Base-by-base conservation (phyloP, 2,329 filamentous ascomycete genomes). In the Aureobasidium leucospermi region DNA sequence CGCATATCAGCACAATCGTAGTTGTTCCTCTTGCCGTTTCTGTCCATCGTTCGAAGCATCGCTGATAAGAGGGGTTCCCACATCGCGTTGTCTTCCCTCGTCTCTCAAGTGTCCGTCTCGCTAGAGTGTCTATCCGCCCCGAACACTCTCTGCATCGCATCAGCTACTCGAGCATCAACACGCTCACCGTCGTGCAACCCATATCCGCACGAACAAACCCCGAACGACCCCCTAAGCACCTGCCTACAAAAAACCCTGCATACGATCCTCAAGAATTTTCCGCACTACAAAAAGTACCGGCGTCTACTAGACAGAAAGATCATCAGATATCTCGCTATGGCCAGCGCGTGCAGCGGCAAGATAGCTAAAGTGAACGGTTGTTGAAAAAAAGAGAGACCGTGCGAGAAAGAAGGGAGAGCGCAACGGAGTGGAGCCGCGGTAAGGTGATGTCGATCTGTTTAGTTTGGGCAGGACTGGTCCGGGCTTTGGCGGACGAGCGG, bases 401-500 rank as follows among this genome's bases (percentile, higher is more conserved):
- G 48, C 48, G 23, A 29, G n/a, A 52, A 16, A 31, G 29, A 11
- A 48, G 29, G 31, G 8, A 34, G 15, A 49, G 47, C 32, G 23
- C 23, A 49, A 32, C 29, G 16, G 47, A 52, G 36, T 52, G 36
- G 48, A 52, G 48, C 36, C 11, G 23, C 48, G 38, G 39, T 23
- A 55, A 55, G 51, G 51, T 55, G 51, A 55, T 55, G 51, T 55
- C n/a, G 51, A 55, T 55, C 51, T 34, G 10, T 55, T 55, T 55
- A 55, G 51, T 29, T 32, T 34, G 13, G 6, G 39, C n/a, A 16
- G n/a, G 11, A 7, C n/a, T 41, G 51, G n/a, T 23, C 29, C 29
- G 38, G 38, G 23, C 38, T 38, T 55, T 55, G 51, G 51, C 38
- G 11, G 38, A 23, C 23, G 23, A 55, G 39, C 38, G 39, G 51